Evolutionary conservation across 148 eudicot genomes (phyloP), one percentile per base, ranked within the genome.

Genomic region (Rhododendron kiyosumense): DNA sequence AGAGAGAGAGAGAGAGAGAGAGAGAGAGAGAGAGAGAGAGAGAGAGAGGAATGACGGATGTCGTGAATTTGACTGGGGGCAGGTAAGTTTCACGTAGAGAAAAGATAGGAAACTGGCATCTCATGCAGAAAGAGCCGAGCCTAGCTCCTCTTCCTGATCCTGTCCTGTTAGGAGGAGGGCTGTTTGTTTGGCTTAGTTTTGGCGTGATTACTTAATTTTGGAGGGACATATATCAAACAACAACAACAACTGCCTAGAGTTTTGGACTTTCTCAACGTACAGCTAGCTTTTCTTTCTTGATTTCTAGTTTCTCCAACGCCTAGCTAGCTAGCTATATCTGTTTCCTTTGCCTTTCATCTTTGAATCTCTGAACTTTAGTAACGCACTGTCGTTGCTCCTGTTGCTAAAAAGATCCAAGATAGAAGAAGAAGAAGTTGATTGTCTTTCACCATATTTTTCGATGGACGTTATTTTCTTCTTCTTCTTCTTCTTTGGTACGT

Each of bases 91-190:
- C 22, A 83, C 46, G 84, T 63, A 22, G 75, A 63, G 51, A 15
- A 76, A 28, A 51, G 46, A 38, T 82, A 61, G 45, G 48, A 15
- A 18, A 24, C 71, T 30, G 18, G 57, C 22, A 84, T 32, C 81
- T 63, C 85, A 84, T 84, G 85, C 85, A 84, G 54, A 71, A 30
- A 51, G 49, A 36, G 81, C 69, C 80, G 59, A 52, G 22, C 83
- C 71, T 38, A 38, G 43, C 43, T 79, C 82, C 43, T 81, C 67
- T 22, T 18, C 75, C 18, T 26, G 15, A 1, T 30, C 22, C 76
- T 32, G 38, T 71, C 20, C 41, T 71, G 38, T 32, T 41, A 17
- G 83, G 12, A 14, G 52, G 9, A 46, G 38, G 57, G 57, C 14
- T 14, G 57, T 54, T 69, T 15, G 17, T 32, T 5, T 20, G n/a